phyloP scores from a whole-genome alignment of 352 stramenopile species.

The Globisporangium middletonii region DNA sequence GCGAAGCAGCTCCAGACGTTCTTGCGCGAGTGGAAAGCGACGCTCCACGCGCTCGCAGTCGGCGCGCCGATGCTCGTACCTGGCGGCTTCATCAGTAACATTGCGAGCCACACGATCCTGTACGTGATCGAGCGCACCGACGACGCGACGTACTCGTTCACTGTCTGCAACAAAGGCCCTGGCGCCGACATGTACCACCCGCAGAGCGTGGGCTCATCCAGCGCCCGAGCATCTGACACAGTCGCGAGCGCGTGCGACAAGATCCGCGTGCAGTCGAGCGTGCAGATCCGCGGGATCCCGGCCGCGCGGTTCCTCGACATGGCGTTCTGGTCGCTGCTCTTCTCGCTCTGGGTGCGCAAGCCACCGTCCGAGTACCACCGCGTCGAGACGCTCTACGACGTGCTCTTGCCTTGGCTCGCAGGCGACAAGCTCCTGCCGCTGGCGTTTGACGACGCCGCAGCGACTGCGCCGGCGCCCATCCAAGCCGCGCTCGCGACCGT shows the following conservation, averaged over 20 bases:
- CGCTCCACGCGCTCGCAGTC: constrained; percentile 32
- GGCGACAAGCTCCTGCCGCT: constrained; percentile 66
- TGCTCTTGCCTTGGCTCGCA: constrained; percentile 84
- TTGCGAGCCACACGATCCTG: constrained; percentile 68
- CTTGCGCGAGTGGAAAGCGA: constrained; percentile 62
- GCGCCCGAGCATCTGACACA: not conserved
- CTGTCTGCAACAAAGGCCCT: constrained; percentile 85
- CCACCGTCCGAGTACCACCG: constrained; percentile 84
- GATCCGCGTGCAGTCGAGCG: constrained; percentile 72
- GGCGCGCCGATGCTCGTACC: constrained; percentile 56
- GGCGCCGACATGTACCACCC: constrained; percentile 84
- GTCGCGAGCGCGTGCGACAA: constrained; percentile 35
- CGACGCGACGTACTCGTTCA: constrained; percentile 64
- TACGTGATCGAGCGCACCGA: constrained; percentile 77
- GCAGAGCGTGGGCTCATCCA: constrained; percentile 9
- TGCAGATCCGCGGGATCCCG: constrained; percentile 62
- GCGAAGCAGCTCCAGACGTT: constrained; percentile 60
- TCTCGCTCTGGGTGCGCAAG: constrained; percentile 82
- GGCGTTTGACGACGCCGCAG: constrained; percentile 32
- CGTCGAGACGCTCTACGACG: constrained; percentile 86
- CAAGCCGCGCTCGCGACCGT: constrained; percentile 25
- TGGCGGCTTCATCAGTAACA: constrained; percentile 73
- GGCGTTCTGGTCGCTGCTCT: constrained; percentile 80
- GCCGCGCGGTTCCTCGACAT: constrained; percentile 68
- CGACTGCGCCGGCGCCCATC: constrained; percentile 23